Percentiles rank a stretch among this genome's conserved stretches.
Evolutionary conservation across 1,139 yeast species (phyloP).

Genomic region (Meyerozyma guilliermondii): DNA sequence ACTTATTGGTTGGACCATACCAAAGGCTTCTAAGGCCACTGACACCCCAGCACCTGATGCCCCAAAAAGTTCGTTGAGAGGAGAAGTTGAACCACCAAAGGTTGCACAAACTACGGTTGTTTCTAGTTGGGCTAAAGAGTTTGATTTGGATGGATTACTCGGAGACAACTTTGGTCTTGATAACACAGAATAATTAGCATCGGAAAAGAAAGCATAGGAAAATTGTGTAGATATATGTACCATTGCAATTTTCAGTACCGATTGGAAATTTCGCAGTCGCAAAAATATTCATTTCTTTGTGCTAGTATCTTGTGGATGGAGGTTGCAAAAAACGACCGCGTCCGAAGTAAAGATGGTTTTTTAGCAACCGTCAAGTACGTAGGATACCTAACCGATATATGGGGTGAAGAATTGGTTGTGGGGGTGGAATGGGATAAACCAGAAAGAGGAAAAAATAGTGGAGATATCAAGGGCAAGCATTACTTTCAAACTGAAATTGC

Average conservation of each 20-base stretch:
- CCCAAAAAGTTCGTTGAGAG: slow-evolving; percentile 40
- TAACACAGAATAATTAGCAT: slow-evolving; percentile 1
- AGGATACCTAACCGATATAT: slow-evolving; percentile 51
- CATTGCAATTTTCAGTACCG: not conserved
- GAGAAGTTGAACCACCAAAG: slow-evolving; percentile 45
- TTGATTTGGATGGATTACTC: slow-evolving; percentile 82
- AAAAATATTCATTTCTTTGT: not conserved
- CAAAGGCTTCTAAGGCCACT: slow-evolving; percentile 56
- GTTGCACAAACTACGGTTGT: slow-evolving; percentile 81
- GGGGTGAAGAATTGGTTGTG: slow-evolving; percentile 52
- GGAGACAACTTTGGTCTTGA: slow-evolving; percentile 29
- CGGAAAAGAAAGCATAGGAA: not conserved
- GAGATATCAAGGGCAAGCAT: slow-evolving; percentile 35
- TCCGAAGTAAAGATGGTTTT: slow-evolving; percentile 41
- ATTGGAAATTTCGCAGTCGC: not conserved
- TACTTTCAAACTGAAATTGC: slow-evolving; percentile 35
- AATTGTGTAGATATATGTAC: not conserved
- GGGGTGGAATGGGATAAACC: slow-evolving; percentile 88
- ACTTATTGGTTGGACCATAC: slow-evolving; percentile 85
- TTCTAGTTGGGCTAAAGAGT: slow-evolving; percentile 88
- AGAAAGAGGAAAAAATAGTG: slow-evolving; percentile 54
- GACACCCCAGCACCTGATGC: slow-evolving; percentile 23
- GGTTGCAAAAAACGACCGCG: slow-evolving; percentile 32
- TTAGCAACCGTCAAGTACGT: slow-evolving; percentile 59
- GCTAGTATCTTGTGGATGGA: not conserved